Conservation (phyloP, 495 filamentous ascomycete species). For the Aspergillus campestris region DNA sequence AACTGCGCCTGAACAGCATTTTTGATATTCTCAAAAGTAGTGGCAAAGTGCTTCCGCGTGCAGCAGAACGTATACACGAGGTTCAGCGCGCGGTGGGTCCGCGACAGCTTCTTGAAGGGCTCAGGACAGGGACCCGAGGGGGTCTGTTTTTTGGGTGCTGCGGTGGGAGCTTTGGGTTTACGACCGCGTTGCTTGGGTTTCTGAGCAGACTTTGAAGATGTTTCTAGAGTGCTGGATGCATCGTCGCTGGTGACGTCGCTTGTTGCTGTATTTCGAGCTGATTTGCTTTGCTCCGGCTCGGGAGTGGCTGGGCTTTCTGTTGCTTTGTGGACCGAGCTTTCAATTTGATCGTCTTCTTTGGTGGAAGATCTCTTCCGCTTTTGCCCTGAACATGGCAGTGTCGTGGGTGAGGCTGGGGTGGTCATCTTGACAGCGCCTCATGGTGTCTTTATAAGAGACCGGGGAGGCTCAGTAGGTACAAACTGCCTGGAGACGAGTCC, state of each 20-base stretch:
- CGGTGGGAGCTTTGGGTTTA: constrained; percentile 2
- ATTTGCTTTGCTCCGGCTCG: not conserved
- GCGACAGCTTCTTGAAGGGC: constrained; percentile 60
- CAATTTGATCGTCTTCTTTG: too few species aligned
- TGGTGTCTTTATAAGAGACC: too few species aligned
- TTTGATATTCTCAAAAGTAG: constrained; percentile 83
- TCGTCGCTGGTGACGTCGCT: not conserved
- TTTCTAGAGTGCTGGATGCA: not conserved
- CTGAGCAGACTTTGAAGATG: not conserved
- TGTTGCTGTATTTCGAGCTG: not conserved
- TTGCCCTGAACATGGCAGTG: too few species aligned
- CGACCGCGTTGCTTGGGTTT: not conserved
- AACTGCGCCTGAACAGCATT: constrained; percentile 77
- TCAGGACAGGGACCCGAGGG: constrained; percentile 60
- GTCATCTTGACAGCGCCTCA: too few species aligned
- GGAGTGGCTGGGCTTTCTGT: too few species aligned
- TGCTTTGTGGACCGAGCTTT: too few species aligned
- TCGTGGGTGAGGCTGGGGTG: too few species aligned
- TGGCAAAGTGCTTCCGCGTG: constrained; percentile 82
- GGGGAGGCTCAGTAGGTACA: too few species aligned
- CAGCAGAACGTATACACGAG: constrained; percentile 91
- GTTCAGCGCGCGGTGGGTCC: constrained; percentile 78
- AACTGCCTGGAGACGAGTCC: too few species aligned
- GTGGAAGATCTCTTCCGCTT: too few species aligned
- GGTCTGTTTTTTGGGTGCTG: constrained; percentile 13